These are phyloP conservation scores for Chrysoporthe cubensis DNA, from an alignment of 2,329 filamentous ascomycete genomes.

Conservation along the genomic window DNA sequence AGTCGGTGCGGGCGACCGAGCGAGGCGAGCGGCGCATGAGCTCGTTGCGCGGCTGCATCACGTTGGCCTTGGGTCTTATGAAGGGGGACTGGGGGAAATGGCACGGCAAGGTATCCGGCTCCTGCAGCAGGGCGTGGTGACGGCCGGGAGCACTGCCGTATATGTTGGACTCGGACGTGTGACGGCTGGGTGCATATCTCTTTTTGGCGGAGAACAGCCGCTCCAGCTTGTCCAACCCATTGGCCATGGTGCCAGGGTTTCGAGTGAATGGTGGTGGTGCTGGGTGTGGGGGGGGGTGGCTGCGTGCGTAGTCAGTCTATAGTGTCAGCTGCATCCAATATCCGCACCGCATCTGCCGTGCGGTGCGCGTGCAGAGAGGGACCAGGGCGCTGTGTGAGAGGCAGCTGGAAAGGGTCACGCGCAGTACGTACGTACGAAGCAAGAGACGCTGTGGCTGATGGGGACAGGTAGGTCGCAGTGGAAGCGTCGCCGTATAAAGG, in stretches of 20 bases:
- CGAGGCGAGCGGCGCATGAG: conserved; percentile 18
- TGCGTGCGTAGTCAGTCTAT: conserved; percentile 31
- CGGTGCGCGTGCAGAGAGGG: neutral
- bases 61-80: conserved; percentile 56
- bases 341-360: conserved; percentile 16
- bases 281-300: neutral
- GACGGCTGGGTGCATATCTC: conserved; percentile 37
- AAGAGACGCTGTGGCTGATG: conserved; percentile 22
- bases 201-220: conserved; percentile 53
- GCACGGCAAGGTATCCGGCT: conserved; percentile 25
- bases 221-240: conserved; percentile 54
- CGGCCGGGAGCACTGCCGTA: conserved; percentile 25
- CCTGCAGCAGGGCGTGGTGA: conserved; percentile 19
- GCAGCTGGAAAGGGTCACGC: neutral
- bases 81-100: conserved; percentile 56
- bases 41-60: conserved; percentile 62
- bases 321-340: conserved; percentile 29
- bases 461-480: conserved; percentile 10
- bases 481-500: conserved; percentile 25
- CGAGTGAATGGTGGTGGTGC: too few relatives aligned
- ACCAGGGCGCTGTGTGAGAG: conserved; percentile 1
- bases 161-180: conserved; percentile 30
- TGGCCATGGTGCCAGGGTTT: conserved; percentile 46
- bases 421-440: conserved; percentile 20
- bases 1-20: conserved; percentile 17